Evolutionary conservation across 768 basidiomycete species (phyloP).

Genomic region (Kwoniella dendrophila): DNA sequence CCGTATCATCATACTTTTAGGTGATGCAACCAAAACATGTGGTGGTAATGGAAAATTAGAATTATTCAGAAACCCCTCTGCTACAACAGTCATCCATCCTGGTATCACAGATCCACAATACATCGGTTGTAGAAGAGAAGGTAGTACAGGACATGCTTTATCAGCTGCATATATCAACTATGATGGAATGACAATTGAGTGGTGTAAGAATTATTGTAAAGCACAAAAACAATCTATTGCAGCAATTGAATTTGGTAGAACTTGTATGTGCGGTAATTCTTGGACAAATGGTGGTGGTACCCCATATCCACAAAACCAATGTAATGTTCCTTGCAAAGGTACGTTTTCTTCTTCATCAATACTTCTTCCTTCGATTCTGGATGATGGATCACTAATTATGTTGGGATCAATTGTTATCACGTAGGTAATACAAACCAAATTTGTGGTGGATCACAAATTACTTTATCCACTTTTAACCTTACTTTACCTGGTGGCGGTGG

Average conservation of each 20-base stretch:
- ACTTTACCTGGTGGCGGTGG: conserved; percentile 8
- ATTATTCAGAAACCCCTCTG: conserved; percentile 26
- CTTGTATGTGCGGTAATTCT: conserved; percentile 21
- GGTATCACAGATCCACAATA: conserved; percentile 22
- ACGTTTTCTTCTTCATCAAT: neutral
- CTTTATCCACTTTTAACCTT: conserved; percentile 18
- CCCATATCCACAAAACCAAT: conserved; percentile 17
- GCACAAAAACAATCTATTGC: conserved; percentile 16
- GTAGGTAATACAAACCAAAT: conserved; percentile 22
- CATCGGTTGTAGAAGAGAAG: conserved; percentile 25
- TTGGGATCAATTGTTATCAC: neutral
- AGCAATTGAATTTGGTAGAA: conserved; percentile 12
- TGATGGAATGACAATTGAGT: conserved; percentile 20
- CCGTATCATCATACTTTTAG: too few relatives aligned
- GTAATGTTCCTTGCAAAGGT: conserved; percentile 21
- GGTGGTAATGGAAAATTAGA: conserved; percentile 31
- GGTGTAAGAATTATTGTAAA: conserved; percentile 25
- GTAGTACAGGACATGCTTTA: conserved; percentile 5
- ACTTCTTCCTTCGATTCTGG: neutral
- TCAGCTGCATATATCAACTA: conserved; percentile 18
- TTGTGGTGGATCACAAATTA: conserved; percentile 17
- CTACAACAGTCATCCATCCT: conserved; percentile 17
- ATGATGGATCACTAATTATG: neutral
- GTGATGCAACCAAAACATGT: conserved; percentile 33
- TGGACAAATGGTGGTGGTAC: conserved; percentile 18